Base-by-base conservation (phyloP, 768 basidiomycete genomes). In the Agaricus subrufescens region DNA sequence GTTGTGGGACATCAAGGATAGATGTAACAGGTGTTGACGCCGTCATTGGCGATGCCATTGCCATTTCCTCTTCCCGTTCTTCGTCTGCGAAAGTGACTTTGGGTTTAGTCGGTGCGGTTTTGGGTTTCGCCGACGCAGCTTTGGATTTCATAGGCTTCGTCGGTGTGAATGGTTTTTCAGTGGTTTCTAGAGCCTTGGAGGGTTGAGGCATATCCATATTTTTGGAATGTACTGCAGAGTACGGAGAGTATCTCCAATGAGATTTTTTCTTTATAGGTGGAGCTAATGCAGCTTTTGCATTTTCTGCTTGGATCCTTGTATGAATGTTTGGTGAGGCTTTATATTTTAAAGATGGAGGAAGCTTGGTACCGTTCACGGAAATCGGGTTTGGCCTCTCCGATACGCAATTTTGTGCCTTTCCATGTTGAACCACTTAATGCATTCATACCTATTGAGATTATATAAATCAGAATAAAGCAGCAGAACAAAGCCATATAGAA, bases 331-430 rank as follows among this genome's bases (percentile, higher is more conserved):
- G 10, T 40, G 12, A 53, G 30, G 29, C 19, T 43, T 40, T 56
- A 40, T 3, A 37, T 37, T 19, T n/a, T 29, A 42, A 37, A 23
- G 39, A 19, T 19, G 19, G 19, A 19, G 0, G 19, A 19, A 52
- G n/a, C 9, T 26, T 39, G 52, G 4, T 2, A 87, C 91, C 83
- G 76, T 64, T 86, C 83, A 2, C 67, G 68, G 62, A 77, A 92
- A 66, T 91, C 85, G 1, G 85, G 86, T 59, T 83, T 87, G n/a
- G 91, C 91, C 61, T 92, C 89, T 8, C 89, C 89, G 37, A 94
- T 80, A 15, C 90, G 80, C 31, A 94, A 71, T 61, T 88, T 92
- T 23, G 90, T 73, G n/a, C 92, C 92, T 71, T 91, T 93, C 89
- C 90, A 94, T 0, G 82, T 89, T 5, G 87, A 83, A 34, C 92